Evolutionary conservation across 75 land plant species (phyloP).

Genomic region (Adiantum capillusveneris): DNA sequence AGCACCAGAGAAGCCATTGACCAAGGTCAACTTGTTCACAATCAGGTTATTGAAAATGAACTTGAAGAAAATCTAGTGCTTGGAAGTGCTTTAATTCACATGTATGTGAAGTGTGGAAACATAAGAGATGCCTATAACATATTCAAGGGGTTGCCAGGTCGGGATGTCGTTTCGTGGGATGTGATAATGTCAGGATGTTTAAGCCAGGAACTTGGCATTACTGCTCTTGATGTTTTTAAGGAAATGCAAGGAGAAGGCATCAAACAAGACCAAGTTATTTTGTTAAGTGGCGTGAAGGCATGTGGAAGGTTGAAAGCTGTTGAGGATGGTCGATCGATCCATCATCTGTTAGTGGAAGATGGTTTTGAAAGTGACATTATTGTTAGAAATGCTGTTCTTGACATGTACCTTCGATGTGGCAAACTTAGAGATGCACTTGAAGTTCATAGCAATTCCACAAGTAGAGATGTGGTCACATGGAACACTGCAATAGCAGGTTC

Average conservation of each 20-base stretch:
- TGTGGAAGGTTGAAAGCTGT: constrained; percentile 4
- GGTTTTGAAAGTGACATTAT: background rate
- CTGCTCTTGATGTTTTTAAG: background rate
- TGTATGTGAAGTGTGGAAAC: constrained; percentile 13
- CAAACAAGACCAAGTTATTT: background rate
- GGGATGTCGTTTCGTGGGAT: background rate
- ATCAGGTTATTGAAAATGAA: constrained; percentile 7
- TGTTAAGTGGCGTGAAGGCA: constrained; percentile 6
- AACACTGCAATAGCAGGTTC: background rate
- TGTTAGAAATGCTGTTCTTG: background rate
- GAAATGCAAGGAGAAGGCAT: background rate
- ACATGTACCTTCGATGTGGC: constrained; percentile 28
- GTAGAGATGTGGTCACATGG: constrained; percentile 6
- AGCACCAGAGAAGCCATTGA: too few relatives aligned
- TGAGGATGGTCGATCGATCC: constrained; percentile 1
- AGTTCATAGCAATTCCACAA: background rate
- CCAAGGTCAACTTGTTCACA: constrained; percentile 3
- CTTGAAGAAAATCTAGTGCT: constrained; percentile 13
- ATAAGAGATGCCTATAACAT: background rate
- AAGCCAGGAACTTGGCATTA: background rate
- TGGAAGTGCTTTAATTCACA: constrained; percentile 10
- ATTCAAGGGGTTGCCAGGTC: background rate
- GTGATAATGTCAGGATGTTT: background rate
- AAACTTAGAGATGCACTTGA: constrained; percentile 14
- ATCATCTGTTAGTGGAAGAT: constrained; percentile 2